phyloP scores from a whole-genome alignment of 805 yeast species.

The Yamadazyma kitorensis region DNA sequence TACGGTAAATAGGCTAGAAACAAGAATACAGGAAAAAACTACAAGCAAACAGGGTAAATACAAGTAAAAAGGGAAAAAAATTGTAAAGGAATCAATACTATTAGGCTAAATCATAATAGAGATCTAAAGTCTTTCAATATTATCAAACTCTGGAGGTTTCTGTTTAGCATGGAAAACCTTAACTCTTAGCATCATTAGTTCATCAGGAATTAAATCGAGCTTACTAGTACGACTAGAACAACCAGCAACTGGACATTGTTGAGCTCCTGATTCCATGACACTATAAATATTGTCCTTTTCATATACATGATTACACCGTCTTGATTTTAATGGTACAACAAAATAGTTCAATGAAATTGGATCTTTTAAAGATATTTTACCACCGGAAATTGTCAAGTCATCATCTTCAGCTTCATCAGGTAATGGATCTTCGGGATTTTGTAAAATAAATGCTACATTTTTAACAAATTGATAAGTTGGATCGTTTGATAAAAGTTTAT shows the following conservation, averaged over 20 bases:
- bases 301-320: conserved; percentile 59
- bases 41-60: no score
- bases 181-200: conserved; percentile 55
- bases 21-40: no score
- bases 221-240: conserved; percentile 39
- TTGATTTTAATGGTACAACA: conserved; percentile 53
- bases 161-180: conserved; percentile 4
- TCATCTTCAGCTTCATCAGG: conserved; percentile 52
- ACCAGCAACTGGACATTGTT: conserved; percentile 58
- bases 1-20: no score
- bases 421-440: conserved; percentile 60
- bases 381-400: conserved; percentile 67
- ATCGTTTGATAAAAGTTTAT: no score
- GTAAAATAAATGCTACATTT: conserved; percentile 46
- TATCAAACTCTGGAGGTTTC: background rate
- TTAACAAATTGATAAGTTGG: conserved; percentile 34
- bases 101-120: no score
- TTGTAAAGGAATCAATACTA: no score
- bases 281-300: conserved; percentile 46
- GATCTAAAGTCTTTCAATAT: conserved; percentile 3
- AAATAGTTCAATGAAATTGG: conserved; percentile 59
- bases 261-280: conserved; percentile 19
- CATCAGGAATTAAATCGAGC: conserved; percentile 44
- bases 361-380: conserved; percentile 63
- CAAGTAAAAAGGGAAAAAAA: no score